phyloP scores from a whole-genome alignment of 139 green algal genomes.

The Coelastrella sp. region DNA sequence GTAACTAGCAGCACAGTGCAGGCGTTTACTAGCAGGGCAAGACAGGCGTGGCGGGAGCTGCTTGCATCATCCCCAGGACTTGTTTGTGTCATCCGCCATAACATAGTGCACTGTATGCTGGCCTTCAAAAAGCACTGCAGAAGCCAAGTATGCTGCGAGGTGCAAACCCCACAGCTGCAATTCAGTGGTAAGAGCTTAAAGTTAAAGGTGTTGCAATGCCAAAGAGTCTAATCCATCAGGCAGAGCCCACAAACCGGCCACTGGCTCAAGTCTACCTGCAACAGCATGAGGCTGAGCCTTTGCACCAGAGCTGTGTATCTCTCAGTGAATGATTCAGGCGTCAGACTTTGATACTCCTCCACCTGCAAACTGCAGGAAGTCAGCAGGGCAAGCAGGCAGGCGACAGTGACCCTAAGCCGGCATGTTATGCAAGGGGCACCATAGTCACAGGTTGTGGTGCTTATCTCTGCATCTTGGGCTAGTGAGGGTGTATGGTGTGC shows the following conservation, averaged over 20 bases:
- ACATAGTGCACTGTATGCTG: neutral
- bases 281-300: constrained; percentile 39
- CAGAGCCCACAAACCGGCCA: too few species aligned
- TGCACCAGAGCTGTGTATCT: constrained; percentile 36
- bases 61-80: neutral
- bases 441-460: too few species aligned
- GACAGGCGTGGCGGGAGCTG: neutral
- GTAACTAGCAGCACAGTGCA: neutral
- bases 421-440: too few species aligned
- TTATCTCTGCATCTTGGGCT: too few species aligned
- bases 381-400: neutral
- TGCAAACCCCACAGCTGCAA: too few species aligned
- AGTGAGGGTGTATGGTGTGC: too few species aligned
- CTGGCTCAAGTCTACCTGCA: constrained; percentile 12
- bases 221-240: too few species aligned
- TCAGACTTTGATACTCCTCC: constrained; percentile 16
- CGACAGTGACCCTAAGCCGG: neutral
- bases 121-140: too few species aligned
- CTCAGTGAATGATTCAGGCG: constrained; percentile 1
- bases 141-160: too few species aligned
- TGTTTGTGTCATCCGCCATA: neutral
- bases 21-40: neutral
- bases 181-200: too few species aligned
- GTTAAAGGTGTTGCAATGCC: too few species aligned
- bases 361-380: constrained; percentile 18